Percentiles rank a stretch among this genome's conserved stretches.
Conservation (phyloP, 352 stramenopile species). For the Phytophthora pini region DNA sequence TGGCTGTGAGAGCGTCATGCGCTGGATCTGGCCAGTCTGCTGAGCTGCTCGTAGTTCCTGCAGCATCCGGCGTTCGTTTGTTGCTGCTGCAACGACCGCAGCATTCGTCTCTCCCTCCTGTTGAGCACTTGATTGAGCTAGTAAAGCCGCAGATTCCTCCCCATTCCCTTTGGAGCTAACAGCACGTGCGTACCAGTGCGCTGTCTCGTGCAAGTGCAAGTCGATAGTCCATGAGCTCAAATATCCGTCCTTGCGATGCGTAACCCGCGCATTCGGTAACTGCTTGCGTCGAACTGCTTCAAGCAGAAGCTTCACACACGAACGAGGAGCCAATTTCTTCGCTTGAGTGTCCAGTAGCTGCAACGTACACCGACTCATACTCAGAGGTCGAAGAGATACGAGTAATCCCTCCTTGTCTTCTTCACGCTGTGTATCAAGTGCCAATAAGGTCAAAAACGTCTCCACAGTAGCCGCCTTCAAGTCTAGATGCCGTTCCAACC, state of each 20-base stretch:
- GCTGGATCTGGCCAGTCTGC: constrained; percentile 60
- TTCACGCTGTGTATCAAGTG: constrained; percentile 37
- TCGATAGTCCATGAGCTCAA: constrained; percentile 55
- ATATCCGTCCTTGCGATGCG: constrained; percentile 65
- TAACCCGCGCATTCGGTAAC: constrained; percentile 30
- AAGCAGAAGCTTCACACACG: constrained; percentile 43
- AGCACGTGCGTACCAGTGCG: constrained; percentile 38
- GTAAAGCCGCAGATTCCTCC: not conserved
- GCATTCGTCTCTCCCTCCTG: constrained; percentile 26
- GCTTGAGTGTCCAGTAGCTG: constrained; percentile 63
- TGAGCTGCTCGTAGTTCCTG: constrained; percentile 62
- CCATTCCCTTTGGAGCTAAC: constrained; percentile 7
- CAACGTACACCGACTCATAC: constrained; percentile 62
- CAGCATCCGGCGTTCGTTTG: constrained; percentile 50
- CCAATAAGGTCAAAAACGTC: constrained; percentile 77
- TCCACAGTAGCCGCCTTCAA: constrained; percentile 80
- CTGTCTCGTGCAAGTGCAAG: constrained; percentile 68
- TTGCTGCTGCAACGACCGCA: constrained; percentile 34
- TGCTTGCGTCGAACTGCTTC: constrained; percentile 33
- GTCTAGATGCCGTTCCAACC: constrained; percentile 68
- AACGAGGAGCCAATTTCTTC: constrained; percentile 42
- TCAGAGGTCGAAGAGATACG: constrained; percentile 49
- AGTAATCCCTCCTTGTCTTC: constrained; percentile 18
- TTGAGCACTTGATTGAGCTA: constrained; percentile 19
- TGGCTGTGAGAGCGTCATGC: constrained; percentile 55